Conservation (phyloP, 139 green algal species). For the Eudorina sp. region DNA sequence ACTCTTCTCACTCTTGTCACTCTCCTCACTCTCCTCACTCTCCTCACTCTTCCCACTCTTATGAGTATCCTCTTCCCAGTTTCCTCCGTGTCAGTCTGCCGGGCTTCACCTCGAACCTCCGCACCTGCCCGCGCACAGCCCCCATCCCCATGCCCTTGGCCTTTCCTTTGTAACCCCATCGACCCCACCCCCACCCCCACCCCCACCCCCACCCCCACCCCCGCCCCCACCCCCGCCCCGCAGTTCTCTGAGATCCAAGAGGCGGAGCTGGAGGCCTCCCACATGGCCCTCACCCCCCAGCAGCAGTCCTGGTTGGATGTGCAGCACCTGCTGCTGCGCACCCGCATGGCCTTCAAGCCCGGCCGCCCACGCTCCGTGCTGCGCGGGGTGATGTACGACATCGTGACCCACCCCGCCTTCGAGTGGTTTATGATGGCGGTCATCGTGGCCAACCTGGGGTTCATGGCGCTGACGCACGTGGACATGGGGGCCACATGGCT, state of each 20-base stretch:
- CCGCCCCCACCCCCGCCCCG: not conserved
- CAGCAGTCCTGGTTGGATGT: constrained; percentile 25
- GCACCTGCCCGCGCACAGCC: too few relatives aligned
- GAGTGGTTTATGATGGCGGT: constrained; percentile 68
- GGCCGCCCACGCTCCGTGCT: constrained; percentile 27
- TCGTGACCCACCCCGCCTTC: constrained; percentile 61
- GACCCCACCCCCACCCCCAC: too few relatives aligned
- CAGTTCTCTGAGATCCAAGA: constrained; percentile 80
- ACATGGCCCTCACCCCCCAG: not conserved
- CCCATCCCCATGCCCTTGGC: too few relatives aligned
- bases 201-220: too few relatives aligned
- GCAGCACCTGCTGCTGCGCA: not conserved
- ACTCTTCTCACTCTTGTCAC: too few relatives aligned
- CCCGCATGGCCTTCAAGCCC: not conserved
- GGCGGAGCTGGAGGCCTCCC: not conserved
- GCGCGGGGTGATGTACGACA: constrained; percentile 51
- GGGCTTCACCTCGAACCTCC: too few relatives aligned
- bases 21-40: too few relatives aligned
- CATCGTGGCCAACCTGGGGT: constrained; percentile 75
- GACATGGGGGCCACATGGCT: constrained; percentile 47
- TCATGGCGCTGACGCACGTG: constrained; percentile 57
- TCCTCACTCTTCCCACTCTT: too few relatives aligned
- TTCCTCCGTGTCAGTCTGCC: too few relatives aligned
- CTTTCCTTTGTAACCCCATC: too few relatives aligned
- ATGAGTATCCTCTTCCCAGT: too few relatives aligned